A percentile compares a stretch with the other conserved stretches of the same genome.
Evolutionary conservation across 768 basidiomycete species (phyloP).

Genomic region (Filobasidium wieringae): DNA sequence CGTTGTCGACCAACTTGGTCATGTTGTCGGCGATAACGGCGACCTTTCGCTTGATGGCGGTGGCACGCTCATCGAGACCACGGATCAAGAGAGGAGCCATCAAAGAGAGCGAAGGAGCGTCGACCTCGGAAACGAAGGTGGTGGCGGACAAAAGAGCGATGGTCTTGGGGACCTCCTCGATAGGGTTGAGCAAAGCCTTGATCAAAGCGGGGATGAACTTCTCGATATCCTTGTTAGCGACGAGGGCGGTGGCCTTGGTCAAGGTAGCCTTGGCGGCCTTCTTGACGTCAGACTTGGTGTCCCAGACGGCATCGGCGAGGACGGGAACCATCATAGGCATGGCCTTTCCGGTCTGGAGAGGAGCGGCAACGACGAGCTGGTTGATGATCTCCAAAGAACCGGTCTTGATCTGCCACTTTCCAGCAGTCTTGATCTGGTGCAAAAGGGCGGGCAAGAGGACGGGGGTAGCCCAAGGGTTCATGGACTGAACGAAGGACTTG

Average conservation of each 20-base stretch:
- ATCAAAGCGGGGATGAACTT: conserved; percentile 84
- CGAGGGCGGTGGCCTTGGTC: conserved; percentile 82
- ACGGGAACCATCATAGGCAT: conserved; percentile 92
- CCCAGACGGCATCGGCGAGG: conserved; percentile 93
- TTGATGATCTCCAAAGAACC: conserved; percentile 70
- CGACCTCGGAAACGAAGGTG: conserved; percentile 99
- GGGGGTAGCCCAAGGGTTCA: conserved; percentile 79
- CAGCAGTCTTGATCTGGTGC: conserved; percentile 84
- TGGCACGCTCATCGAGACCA: conserved; percentile 87
- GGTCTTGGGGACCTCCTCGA: conserved; percentile 95
- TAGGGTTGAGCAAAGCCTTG: conserved; percentile 95
- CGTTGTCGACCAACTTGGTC: conserved; percentile 93
- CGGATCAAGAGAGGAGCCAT: conserved; percentile 93
- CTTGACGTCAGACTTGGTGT: conserved; percentile 97
- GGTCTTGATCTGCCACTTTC: conserved; percentile 95
- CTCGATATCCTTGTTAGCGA: conserved; percentile 93
- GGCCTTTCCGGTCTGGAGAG: conserved; percentile 69
- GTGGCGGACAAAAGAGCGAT: conserved; percentile 91
- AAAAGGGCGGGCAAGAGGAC: conserved; percentile 78
- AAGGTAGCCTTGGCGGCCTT: conserved; percentile 91
- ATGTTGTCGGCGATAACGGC: conserved; percentile 98
- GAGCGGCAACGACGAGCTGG: conserved; percentile 73
- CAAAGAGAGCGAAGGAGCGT: conserved; percentile 87
- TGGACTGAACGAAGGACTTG: conserved; percentile 56
- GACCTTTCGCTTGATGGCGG: conserved; percentile 93